Evolutionary conservation across 148 eudicot species (phyloP), one percentile per base, ranked within the genome.

Genomic region (Agrostemma githago): DNA sequence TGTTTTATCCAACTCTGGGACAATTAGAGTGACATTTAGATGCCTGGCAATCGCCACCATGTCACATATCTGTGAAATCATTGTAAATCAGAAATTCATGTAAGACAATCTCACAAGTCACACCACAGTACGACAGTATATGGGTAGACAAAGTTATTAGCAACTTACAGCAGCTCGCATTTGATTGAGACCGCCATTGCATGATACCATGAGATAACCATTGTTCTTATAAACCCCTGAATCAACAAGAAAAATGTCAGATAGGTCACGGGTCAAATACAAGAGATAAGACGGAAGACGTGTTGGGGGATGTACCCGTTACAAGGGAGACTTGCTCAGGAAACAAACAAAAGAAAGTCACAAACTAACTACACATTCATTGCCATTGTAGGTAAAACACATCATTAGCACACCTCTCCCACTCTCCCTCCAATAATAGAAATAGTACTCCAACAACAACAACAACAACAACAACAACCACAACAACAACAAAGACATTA

Each of bases 151-250:
- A 7, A 17, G 3, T 60, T 2, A 42, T 37, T 17, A 53, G 0
- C 59, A 77, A 87, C 84, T 64, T 80, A 89, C 93, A 7, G 90
- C 93, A 15, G 89, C 86, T 43, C 93, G 80, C 93, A 89, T 89
- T 87, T 89, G 93, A 72, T 89, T 89, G 67, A 89, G 90, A 66
- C 92, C 92, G 61, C 92, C 92, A 74, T 88, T 89, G 82, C 93
- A 87, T 37, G 93, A 89, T 57, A 89, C 90, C 88, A 85, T 89
- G 39, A 89, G 84, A 72, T 89, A 89, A 48, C 93, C 93, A 80
- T 89, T 89, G 80, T 85, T 89, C 78, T 82, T 83, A 73, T 89
- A 89, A 59, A 82, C 78, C 68, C 93, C 93, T 89, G 79, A 58
- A 74, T 46, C 37, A 72, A 66, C 4, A 62, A 12, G 17, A n/a